These are phyloP conservation scores for Crassisporium funariophilum DNA, from an alignment of 768 basidiomycete genomes.

Conservation along the genomic window DNA sequence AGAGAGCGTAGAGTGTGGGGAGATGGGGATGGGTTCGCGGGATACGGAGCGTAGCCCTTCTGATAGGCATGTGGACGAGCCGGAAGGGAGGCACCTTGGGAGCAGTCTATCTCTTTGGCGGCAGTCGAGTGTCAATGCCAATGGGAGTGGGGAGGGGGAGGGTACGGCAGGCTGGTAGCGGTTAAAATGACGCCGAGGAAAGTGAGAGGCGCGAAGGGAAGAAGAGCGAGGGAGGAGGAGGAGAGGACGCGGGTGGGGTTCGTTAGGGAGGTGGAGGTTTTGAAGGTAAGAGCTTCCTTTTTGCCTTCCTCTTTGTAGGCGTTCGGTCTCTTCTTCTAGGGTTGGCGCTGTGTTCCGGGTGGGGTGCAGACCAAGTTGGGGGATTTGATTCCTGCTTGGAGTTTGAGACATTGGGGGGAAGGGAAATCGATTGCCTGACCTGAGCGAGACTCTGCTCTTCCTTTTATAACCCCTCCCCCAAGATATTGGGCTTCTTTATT, in stretches of 20 bases:
- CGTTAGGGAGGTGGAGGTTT: constrained; percentile 80
- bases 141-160: constrained; percentile 1
- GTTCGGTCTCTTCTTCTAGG: not conserved
- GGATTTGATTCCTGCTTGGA: too few species aligned
- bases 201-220: constrained; percentile 19
- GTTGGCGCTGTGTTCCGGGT: too few species aligned
- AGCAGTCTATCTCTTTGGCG: constrained; percentile 13
- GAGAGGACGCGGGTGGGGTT: constrained; percentile 79
- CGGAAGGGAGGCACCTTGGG: constrained; percentile 12
- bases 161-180: constrained; percentile 37
- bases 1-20: constrained; percentile 57
- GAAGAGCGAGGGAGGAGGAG: constrained; percentile 44
- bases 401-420: too few species aligned
- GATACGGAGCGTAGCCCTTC: too few species aligned
- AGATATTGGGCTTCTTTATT: too few species aligned
- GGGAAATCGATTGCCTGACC: too few species aligned
- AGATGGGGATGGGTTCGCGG: too few species aligned
- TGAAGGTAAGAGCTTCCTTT: constrained; percentile 54
- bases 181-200: constrained; percentile 50
- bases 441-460: too few species aligned
- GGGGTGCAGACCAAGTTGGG: too few species aligned
- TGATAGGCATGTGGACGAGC: not conserved
- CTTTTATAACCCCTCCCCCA: too few species aligned
- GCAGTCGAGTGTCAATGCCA: constrained; percentile 13
- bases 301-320: too few species aligned